Evolutionary conservation across 768 basidiomycete species (phyloP).

Genomic region (Tricholoma bakamatsutake): DNA sequence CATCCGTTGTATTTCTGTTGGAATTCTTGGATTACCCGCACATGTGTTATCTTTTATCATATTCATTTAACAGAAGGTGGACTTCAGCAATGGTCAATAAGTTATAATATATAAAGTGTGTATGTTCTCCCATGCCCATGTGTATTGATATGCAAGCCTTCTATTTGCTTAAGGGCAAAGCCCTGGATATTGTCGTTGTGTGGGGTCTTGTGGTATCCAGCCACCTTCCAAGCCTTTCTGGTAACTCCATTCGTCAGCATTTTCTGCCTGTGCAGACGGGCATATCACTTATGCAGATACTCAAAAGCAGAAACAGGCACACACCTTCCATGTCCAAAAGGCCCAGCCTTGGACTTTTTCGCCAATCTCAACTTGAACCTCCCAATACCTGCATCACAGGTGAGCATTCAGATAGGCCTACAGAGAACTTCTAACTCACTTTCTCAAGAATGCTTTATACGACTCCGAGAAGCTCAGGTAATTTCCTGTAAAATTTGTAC

Average conservation of each 20-base stretch:
- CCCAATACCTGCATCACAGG: constrained; percentile 53
- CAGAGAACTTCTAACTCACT: constrained; percentile 33
- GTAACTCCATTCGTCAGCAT: constrained; percentile 74
- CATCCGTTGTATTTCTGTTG: background rate
- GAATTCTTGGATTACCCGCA: background rate
- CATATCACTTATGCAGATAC: background rate
- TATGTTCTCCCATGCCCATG: background rate
- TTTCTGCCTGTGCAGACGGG: constrained; percentile 40
- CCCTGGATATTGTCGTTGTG: constrained; percentile 57
- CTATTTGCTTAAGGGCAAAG: constrained; percentile 39
- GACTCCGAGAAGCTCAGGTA: constrained; percentile 49
- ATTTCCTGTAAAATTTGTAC: constrained; percentile 56
- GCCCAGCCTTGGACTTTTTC: constrained; percentile 71
- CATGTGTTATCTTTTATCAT: background rate
- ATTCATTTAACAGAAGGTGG: background rate
- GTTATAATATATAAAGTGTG: background rate
- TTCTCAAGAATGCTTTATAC: constrained; percentile 58
- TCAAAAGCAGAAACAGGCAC: constrained; percentile 11
- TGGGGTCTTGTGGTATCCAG: constrained; percentile 71
- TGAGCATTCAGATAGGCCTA: background rate
- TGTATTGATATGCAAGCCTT: background rate
- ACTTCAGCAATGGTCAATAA: background rate
- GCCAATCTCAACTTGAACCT: constrained; percentile 71
- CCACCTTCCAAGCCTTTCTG: constrained; percentile 67
- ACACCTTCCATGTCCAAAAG: constrained; percentile 76